Base-by-base conservation (phyloP, 768 basidiomycete species). In the Hebeloma cylindrosporum region DNA sequence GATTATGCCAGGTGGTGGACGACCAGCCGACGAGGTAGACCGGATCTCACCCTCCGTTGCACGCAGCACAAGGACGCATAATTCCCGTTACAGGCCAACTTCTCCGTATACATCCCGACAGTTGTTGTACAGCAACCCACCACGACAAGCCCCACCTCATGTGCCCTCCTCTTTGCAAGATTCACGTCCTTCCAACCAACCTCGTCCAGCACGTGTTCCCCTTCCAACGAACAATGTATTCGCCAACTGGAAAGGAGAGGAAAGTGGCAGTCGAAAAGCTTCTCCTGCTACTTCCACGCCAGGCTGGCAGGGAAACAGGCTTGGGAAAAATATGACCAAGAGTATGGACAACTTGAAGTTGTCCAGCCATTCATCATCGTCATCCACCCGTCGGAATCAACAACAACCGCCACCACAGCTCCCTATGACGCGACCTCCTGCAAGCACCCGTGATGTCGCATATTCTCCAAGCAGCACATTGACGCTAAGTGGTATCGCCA, bases 221-320 rank as follows among this genome's bases (percentile, higher is more conserved):
- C 69, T 82, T 23, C 76, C 77, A 1, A 35, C 57, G n/a, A n/a
- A n/a, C 6, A 68, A 67, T 28, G 77, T 73, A 66, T 58, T 76
- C 18, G 74, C 79, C 16, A 62, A 69, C 10, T 83, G 72, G 70
- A 80, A 77, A 57, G 73, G 69, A 21, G 71, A 72, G 45, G 68
- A 68, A 41, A 70, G 70, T 33, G 58, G 61, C 9, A 72, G 68
- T 22, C 60, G 61, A 26, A 74, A 69, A 43, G 45, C 63, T n/a
- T 44, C 58, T 3, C 59, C 66, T 35, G 59, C 69, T 2, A 56
- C 68, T 1, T 63, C 72, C 4, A 43, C 66, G 1, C 65, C 61
- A 48, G 51, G 44, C 44, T 64, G 66, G 34, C 56, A 67, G 35
- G 47, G 61, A 34, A 69, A 67, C 47, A 64, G 49, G 31, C 52